Base-by-base conservation (phyloP, 345 rosid species). In the Viola odorata region DNA sequence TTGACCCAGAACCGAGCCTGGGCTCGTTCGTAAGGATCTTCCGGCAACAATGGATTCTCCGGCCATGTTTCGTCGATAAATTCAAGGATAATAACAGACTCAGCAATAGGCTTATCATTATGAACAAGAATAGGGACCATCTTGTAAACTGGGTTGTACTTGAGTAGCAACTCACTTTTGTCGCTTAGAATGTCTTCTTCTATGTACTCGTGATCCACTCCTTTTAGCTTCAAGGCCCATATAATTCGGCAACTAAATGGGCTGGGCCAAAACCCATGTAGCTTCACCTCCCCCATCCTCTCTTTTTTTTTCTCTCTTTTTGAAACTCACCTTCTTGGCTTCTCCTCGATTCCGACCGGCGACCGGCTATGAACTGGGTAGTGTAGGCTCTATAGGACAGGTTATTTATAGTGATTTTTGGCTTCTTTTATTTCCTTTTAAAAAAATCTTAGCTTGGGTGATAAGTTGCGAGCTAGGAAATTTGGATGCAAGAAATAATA, bases 181-280 rank as follows among this genome's bases (percentile, higher is more conserved):
- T 53, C 58, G 37, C 44, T 51, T 1, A 42, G 0, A 4, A 67
- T 41, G 37, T 67, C 64, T 49, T 55, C 61, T 47, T 68, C 61
- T 0, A 53, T 10, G 11, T 36, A 47, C 48, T 68, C 72, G 2
- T 9, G 54, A 4, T 53, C 54, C 13, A 50, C 36, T 3, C 53
- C 70, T 45, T 59, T 66, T n/a, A 66, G 9, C 41, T 66, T 66
- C 57, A 66, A 63, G 13, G 59, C 64, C 70, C 70, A 67, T n/a
- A 44, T 58, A 3, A 51, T 45, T 41, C 45, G 40, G 62, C 8
- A 37, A 23, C 48, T 38, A 39, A 15, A 65, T 16, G 69, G 69
- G 41, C 69, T 65, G 5, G 23, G 4, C 59, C 60, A 53, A 10
- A 23, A 53, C 14, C 68, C 68, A 42, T 53, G 53, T 3, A 64